These are phyloP conservation scores for Leccinum angustisporum DNA, from an alignment of 1,284 basidiomycete genomes.

Conservation along the genomic window DNA sequence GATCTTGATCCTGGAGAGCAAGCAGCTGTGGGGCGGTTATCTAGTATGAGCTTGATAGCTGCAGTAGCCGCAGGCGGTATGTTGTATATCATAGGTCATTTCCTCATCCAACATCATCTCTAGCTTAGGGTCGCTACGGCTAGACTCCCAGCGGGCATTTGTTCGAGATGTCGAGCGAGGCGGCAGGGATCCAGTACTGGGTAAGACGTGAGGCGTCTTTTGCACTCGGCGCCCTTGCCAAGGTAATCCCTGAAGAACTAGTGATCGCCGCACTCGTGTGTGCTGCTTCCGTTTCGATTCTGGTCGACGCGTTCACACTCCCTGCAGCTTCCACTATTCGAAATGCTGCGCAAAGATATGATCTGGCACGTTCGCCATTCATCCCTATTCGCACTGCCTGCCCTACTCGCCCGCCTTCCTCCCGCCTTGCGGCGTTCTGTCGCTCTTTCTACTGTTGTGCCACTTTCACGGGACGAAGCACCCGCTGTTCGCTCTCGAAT, in stretches of 20 bases:
- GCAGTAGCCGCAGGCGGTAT: slow-evolving; percentile 76
- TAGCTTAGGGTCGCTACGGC: slow-evolving; percentile 55
- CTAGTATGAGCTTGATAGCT: slow-evolving; percentile 92
- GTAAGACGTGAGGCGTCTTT: slow-evolving; percentile 90
- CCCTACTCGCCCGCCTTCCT: slow-evolving; percentile 50
- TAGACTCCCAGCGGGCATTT: slow-evolving; percentile 66
- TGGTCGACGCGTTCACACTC: slow-evolving; percentile 3
- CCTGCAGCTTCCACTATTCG: slow-evolving; percentile 75
- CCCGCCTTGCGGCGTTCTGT: slow-evolving; percentile 55
- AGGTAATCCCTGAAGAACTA: slow-evolving; percentile 75
- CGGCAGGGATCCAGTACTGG: slow-evolving; percentile 75
- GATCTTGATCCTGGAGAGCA: slow-evolving; percentile 53
- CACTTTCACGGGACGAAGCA: slow-evolving; percentile 68
- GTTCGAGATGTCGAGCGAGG: slow-evolving; percentile 82
- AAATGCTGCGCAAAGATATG: slow-evolving; percentile 67
- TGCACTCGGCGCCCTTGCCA: slow-evolving; percentile 85
- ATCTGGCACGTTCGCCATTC: slow-evolving; percentile 89
- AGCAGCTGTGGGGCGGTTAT: slow-evolving; percentile 83
- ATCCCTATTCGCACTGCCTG: slow-evolving; percentile 81
- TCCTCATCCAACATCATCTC: slow-evolving; percentile 11
- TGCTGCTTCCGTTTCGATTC: slow-evolving; percentile 15
- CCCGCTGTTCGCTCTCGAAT: slow-evolving; percentile 82
- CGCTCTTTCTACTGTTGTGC: slow-evolving; percentile 61
- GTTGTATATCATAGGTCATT: slow-evolving; percentile 21
- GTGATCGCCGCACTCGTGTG: slow-evolving; percentile 66